phyloP scores from a whole-genome alignment of 1,284 basidiomycete species.

The Pseudozyma thailandica region DNA sequence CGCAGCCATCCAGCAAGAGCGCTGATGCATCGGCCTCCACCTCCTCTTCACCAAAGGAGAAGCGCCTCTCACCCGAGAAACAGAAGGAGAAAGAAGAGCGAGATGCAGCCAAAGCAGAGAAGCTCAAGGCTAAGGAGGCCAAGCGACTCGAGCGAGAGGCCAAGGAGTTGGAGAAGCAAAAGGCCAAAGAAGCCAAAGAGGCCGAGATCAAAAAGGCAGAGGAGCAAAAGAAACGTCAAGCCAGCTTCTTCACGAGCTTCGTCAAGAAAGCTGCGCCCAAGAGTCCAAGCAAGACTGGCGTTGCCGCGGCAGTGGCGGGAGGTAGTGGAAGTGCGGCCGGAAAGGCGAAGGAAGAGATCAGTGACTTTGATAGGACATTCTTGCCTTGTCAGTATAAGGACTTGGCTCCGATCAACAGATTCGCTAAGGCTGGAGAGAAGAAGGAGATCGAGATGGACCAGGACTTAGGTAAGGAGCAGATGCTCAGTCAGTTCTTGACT shows the following conservation, averaged over 20 bases:
- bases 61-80: conserved; percentile 51
- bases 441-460: conserved; percentile 22
- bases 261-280: conserved; percentile 51
- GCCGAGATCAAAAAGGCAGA: conserved; percentile 71
- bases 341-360: conserved; percentile 14
- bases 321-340: conserved; percentile 9
- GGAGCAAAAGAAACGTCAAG: conserved; percentile 47
- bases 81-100: conserved; percentile 69
- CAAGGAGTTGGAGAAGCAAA: conserved; percentile 66
- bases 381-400: conserved; percentile 63
- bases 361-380: conserved; percentile 64
- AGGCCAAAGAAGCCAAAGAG: conserved; percentile 57
- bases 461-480: conserved; percentile 22
- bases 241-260: conserved; percentile 60
- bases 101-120: conserved; percentile 68
- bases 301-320: conserved; percentile 7
- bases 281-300: conserved; percentile 17
- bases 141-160: conserved; percentile 52
- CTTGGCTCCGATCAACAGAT: conserved; percentile 62
- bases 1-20: conserved; percentile 20
- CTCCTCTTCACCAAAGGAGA: conserved; percentile 44
- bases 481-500: conserved; percentile 50
- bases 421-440: conserved; percentile 9
- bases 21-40: conserved; percentile 13
- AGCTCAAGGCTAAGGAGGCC: conserved; percentile 37